Evolutionary conservation across 768 basidiomycete genomes (phyloP).

Genomic region (Flagelloscypha sp.): DNA sequence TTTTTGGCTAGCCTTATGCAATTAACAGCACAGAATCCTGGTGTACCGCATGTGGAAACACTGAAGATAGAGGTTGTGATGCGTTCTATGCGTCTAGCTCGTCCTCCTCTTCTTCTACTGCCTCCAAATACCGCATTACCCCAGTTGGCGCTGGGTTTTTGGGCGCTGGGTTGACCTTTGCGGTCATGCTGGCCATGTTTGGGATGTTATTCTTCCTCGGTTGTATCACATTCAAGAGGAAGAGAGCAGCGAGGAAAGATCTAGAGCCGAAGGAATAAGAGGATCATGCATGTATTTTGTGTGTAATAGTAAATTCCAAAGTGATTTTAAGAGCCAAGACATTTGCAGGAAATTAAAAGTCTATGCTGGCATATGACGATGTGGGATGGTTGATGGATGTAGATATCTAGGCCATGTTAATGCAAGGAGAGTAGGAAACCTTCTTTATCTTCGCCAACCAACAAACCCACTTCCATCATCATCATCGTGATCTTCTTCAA

Average conservation of each 20-base stretch:
- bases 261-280: not conserved
- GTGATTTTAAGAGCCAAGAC: no score
- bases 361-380: no score
- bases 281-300: no score
- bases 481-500: no score
- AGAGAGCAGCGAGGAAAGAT: not conserved
- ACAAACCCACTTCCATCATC: no score
- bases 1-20: conserved; percentile 22
- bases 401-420: no score
- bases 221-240: conserved; percentile 18
- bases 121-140: conserved; percentile 28
- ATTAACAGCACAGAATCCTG: conserved; percentile 37
- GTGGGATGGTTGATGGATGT: no score
- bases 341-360: no score
- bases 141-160: conserved; percentile 61
- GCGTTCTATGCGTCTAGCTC: conserved; percentile 26
- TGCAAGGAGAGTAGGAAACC: no score
- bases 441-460: no score
- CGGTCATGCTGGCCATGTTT: conserved; percentile 29
- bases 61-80: conserved; percentile 32
- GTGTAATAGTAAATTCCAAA: no score
- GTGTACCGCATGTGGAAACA: conserved; percentile 38
- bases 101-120: conserved; percentile 15
- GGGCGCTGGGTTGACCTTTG: conserved; percentile 49
- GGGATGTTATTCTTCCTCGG: conserved; percentile 34